Percentiles rank a stretch among this genome's conserved stretches.
Conservation (phyloP, 345 rosid genomes). For the Arabis alpina region DNA sequence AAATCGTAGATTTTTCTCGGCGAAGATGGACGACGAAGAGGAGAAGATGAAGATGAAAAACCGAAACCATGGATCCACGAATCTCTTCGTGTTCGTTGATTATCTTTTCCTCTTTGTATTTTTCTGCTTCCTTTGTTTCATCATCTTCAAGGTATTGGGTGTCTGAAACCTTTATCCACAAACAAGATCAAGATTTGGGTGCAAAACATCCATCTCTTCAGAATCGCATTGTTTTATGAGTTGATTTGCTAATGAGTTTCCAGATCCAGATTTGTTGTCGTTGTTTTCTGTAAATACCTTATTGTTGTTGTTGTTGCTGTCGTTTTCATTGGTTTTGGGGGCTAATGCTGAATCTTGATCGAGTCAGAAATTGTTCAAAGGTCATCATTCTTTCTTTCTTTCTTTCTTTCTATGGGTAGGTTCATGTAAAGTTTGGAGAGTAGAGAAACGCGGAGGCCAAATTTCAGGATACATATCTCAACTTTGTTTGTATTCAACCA, state of each 20-base stretch:
- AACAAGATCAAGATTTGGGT: too few relatives aligned
- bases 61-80: slow-evolving; percentile 66
- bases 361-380: neutral
- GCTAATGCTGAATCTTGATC: neutral
- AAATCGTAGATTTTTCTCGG: slow-evolving; percentile 11
- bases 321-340: neutral
- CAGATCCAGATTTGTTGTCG: neutral
- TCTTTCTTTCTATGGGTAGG: neutral
- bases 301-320: neutral
- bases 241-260: neutral
- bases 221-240: slow-evolving; percentile 22
- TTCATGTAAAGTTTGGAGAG: neutral
- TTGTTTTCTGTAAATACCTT: slow-evolving; percentile 1
- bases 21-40: slow-evolving; percentile 35
- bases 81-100: slow-evolving; percentile 71
- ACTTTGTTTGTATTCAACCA: neutral
- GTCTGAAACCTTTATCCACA: slow-evolving; percentile 33
- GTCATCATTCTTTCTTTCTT: neutral
- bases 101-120: slow-evolving; percentile 72
- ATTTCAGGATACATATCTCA: neutral
- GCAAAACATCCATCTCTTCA: slow-evolving; percentile 35
- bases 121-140: slow-evolving; percentile 66
- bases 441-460: neutral
- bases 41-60: slow-evolving; percentile 39
- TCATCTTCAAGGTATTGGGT: slow-evolving; percentile 57